Base-by-base conservation (phyloP, 495 filamentous ascomycete genomes). In the Bacidia rubella region DNA sequence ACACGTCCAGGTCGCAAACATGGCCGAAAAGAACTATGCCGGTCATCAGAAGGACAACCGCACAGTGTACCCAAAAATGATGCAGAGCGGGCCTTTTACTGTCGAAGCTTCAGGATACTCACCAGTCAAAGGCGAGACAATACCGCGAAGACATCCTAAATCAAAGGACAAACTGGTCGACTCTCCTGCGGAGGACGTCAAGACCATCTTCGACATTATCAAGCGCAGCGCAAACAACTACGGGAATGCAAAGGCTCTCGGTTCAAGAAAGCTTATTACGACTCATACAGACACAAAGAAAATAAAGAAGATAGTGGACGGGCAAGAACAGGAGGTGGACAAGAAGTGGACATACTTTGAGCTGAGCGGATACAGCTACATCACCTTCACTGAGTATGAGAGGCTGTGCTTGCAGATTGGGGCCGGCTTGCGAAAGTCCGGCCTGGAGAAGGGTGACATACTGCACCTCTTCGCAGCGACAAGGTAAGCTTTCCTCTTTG, bases 321-420 rank as follows among this genome's bases (percentile, higher is more conserved):
- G 92, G 40, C 77, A 85, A 59, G 86, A 95, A 69, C 66, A 76
- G 60, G 83, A 95, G 71, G 82, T 95, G 21, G 85, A 95, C 64
- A 98, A 98, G 81, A 76, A 86, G 55, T 98, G 92, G 92, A 84
- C 81, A 47, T 98, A 86, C 70, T 96, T 90, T 66, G 92, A 98
- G 71, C 79, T 93, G 64, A 86, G 86, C 63, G 78, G 70, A 54
- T 98, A 95, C 72, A 77, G 79, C 54, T 98, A 84, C 72, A 77
- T 85, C 64, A 85, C 77, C 62, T 98, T 92, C 71, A 78, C 80
- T 52, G 87, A 97, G 62, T 96, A 93, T 64, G 84, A 95, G 71
- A 76, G 79, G 63, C 66, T 85, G 55, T 77, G 75, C 29, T 68
- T 89, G 26, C 74, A 86, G 60, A 60, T 93, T 45, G 92, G 90